Evolutionary conservation across 2,329 filamentous ascomycete species (phyloP).

Genomic region (Fusarium algeriense): DNA sequence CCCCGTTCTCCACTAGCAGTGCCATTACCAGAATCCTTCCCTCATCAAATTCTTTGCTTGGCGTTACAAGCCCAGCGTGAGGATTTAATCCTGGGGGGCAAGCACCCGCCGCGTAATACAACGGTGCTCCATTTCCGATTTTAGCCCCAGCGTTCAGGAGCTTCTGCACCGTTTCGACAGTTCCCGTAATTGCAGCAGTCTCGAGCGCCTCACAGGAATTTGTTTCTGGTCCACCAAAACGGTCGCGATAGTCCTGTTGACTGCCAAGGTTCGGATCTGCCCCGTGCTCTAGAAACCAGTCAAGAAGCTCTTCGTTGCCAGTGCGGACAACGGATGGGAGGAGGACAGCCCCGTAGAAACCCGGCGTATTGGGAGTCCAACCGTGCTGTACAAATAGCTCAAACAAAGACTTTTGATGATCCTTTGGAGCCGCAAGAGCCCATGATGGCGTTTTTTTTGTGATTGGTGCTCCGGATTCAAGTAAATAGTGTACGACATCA

Average conservation of each 20-base stretch:
- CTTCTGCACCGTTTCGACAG: slow-evolving; percentile 13
- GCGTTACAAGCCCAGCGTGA: background rate
- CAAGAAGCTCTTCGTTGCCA: slow-evolving; percentile 12
- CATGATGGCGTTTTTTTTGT: slow-evolving; percentile 4
- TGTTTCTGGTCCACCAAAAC: slow-evolving; percentile 17
- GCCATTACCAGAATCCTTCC: slow-evolving; percentile 34
- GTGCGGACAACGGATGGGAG: slow-evolving; percentile 18
- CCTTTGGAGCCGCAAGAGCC: slow-evolving; percentile 15
- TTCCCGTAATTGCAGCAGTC: slow-evolving; percentile 11
- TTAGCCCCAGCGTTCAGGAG: slow-evolving; percentile 31
- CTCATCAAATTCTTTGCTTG: slow-evolving; percentile 15
- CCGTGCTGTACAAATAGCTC: slow-evolving; percentile 21
- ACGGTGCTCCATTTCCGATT: slow-evolving; percentile 28
- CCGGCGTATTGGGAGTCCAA: slow-evolving; percentile 29
- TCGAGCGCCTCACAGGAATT: slow-evolving; percentile 33
- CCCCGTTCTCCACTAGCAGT: slow-evolving; percentile 23
- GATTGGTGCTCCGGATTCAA: slow-evolving; percentile 29
- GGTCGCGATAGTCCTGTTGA: slow-evolving; percentile 20
- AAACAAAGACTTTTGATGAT: slow-evolving; percentile 20
- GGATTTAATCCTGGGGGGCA: slow-evolving; percentile 8
- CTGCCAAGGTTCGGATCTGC: slow-evolving; percentile 38
- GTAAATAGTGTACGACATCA: slow-evolving; percentile 13
- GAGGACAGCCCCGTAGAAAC: slow-evolving; percentile 27
- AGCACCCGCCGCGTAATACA: slow-evolving; percentile 32
- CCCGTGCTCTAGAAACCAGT: slow-evolving; percentile 39